Evolutionary conservation across 768 basidiomycete genomes (phyloP), one percentile per base, ranked within the genome.

Genomic region (Leccinum ochraceum): DNA sequence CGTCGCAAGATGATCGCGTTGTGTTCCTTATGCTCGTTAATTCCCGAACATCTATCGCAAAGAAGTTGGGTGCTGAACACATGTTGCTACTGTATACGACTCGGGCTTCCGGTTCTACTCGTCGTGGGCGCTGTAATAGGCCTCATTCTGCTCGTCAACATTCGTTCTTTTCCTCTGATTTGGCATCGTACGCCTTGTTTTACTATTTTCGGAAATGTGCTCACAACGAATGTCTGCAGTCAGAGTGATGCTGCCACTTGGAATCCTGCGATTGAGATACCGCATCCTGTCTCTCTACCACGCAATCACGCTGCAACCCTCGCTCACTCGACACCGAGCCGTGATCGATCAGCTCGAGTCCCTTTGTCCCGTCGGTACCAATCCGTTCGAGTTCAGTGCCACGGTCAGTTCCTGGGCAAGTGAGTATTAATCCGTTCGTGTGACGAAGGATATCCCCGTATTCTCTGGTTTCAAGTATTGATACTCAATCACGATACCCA

Each of bases 351-450:
- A 59, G 26, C 60, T 66, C 20, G 66, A 66, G 54, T 63, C 57
- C 6, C 20, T 32, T 22, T 66, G 66, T 11, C 66, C 66, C 4
- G 55, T 66, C 10, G 66, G 65, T 3, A 58, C 53, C 34, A 30
- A 67, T 56, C 66, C 66, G 17, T 67, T 67, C 20, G 36, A 64
- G 9, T 62, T 68, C 42, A 51, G 28, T 5, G 26, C 49, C 16
- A 58, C 46, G 5, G 51, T 16, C 14, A 57, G 14, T 30, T 59
- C 60, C 34, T 66, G 65, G 65, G 63, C 65, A 36, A 62, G 65
- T 66, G 24, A 62, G 65, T 65, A 20, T 11, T 42, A n/a, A 2
- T 49, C 11, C n/a, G 1, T 11, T 54, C 30, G 26, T 14, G 34
- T 14, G 36, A 56, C 54, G 37, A 36, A 16, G 2, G 20, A n/a